Evolutionary conservation across 2,329 filamentous ascomycete species (phyloP).

Genomic region (Fusarium sp.): DNA sequence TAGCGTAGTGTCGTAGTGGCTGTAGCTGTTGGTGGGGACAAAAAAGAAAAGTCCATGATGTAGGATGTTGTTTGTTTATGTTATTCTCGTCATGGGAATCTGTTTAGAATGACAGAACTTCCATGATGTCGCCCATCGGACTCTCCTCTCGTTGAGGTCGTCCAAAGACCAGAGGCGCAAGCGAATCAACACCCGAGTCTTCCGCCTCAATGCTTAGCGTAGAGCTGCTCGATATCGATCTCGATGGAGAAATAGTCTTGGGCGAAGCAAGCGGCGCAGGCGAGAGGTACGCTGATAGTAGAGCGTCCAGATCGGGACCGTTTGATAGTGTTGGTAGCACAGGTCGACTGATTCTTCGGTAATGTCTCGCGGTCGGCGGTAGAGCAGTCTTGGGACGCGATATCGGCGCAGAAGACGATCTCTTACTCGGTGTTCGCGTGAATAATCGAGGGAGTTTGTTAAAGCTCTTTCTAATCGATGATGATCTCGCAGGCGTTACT

Average conservation of each 20-base stretch:
- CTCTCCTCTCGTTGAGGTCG: conserved; percentile 31
- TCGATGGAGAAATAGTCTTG: conserved; percentile 34
- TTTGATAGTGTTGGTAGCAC: conserved; percentile 32
- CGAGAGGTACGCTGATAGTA: conserved; percentile 38
- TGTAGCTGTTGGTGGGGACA: conserved; percentile 3
- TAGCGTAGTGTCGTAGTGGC: conserved; percentile 7
- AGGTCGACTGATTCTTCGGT: conserved; percentile 41
- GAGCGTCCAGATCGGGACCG: conserved; percentile 33
- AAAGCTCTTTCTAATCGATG: conserved; percentile 35
- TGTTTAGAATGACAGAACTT: conserved; percentile 34
- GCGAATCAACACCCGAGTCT: conserved; percentile 24
- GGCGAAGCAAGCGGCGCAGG: conserved; percentile 20
- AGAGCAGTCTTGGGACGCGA: conserved; percentile 33
- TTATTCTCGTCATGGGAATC: background rate
- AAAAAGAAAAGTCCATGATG: conserved; percentile 5
- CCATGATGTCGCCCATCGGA: conserved; percentile 40
- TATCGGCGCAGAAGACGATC: conserved; percentile 23
- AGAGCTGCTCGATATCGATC: conserved; percentile 39
- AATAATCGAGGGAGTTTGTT: conserved; percentile 36
- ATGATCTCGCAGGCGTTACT: conserved; percentile 14
- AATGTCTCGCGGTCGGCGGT: conserved; percentile 30
- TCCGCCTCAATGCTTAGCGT: conserved; percentile 39
- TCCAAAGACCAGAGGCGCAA: conserved; percentile 40
- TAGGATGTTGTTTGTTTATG: conserved; percentile 1
- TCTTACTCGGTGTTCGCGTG: conserved; percentile 37